Conservation (phyloP, 2,329 filamentous ascomycete species). For the Aquanectria penicillioides region DNA sequence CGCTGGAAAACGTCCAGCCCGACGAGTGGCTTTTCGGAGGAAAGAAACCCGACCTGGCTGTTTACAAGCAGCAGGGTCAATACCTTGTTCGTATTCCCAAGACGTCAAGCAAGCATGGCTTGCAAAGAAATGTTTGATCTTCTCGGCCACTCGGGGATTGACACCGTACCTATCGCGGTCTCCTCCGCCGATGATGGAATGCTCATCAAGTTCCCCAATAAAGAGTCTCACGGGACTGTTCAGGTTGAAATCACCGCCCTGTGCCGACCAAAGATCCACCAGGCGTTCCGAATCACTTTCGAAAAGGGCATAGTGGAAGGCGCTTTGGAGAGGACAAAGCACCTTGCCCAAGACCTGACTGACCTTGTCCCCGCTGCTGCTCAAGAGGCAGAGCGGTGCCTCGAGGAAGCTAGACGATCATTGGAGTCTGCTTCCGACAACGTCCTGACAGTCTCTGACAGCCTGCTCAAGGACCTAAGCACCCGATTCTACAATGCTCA, state of each 20-base stretch:
- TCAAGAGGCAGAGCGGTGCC: slow-evolving; percentile 50
- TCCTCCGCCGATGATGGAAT: slow-evolving; percentile 61
- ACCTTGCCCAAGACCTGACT: slow-evolving; percentile 54
- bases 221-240: slow-evolving; percentile 67
- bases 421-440: slow-evolving; percentile 45
- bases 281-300: slow-evolving; percentile 70
- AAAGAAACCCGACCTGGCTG: slow-evolving; percentile 45
- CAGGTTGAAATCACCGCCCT: slow-evolving; percentile 68
- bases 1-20: slow-evolving; percentile 41
- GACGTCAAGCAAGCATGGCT: slow-evolving; percentile 64
- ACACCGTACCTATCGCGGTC: slow-evolving; percentile 59
- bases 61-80: slow-evolving; percentile 54
- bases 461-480: slow-evolving; percentile 36
- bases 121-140: slow-evolving; percentile 64
- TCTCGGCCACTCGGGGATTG: slow-evolving; percentile 62
- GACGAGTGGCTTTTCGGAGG: slow-evolving; percentile 49
- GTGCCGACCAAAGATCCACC: slow-evolving; percentile 68
- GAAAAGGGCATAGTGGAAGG: slow-evolving; percentile 59
- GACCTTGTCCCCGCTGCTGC: slow-evolving; percentile 52
- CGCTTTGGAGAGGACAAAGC: slow-evolving; percentile 55
- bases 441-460: slow-evolving; percentile 43
- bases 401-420: slow-evolving; percentile 48
- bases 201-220: slow-evolving; percentile 60
- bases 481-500: slow-evolving; percentile 34
- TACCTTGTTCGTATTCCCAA: slow-evolving; percentile 65